phyloP scores from a whole-genome alignment of 2,329 filamentous ascomycete genomes.

The Claviceps africana region DNA sequence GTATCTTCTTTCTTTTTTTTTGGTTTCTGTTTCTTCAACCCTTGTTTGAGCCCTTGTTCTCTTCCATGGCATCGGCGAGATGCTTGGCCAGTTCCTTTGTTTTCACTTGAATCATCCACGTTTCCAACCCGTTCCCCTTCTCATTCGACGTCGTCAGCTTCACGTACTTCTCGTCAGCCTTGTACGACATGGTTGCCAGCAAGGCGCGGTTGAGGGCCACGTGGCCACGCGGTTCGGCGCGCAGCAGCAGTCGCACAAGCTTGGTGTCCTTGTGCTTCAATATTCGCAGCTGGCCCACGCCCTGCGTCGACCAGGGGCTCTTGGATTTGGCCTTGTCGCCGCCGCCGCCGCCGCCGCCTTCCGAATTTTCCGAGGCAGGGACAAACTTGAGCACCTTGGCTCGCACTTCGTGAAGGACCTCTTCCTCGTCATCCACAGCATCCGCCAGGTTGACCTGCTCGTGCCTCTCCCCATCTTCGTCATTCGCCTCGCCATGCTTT shows the following conservation, averaged over 20 bases:
- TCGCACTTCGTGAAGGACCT: constrained; percentile 53
- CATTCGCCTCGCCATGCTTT: constrained; percentile 26
- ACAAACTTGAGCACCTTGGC: constrained; percentile 55
- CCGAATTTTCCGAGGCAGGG: constrained; percentile 28
- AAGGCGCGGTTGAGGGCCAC: constrained; percentile 59
- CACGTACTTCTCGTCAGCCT: constrained; percentile 44
- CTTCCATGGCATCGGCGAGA: constrained; percentile 37
- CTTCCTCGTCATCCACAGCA: constrained; percentile 58
- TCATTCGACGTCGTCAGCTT: constrained; percentile 44
- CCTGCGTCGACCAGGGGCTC: constrained; percentile 53
- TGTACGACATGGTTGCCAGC: constrained; percentile 48
- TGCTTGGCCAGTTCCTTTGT: constrained; percentile 42
- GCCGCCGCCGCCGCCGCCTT: constrained; percentile 15
- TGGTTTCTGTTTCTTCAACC: too few relatives aligned
- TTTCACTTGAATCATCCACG: constrained; percentile 61
- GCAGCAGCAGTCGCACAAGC: constrained; percentile 52
- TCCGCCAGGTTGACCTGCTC: constrained; percentile 58
- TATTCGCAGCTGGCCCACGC: constrained; percentile 57
- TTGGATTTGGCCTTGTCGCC: constrained; percentile 33
- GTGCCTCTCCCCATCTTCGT: constrained; percentile 46
- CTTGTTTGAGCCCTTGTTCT: constrained; percentile 43
- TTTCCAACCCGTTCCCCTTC: constrained; percentile 45
- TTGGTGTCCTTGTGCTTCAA: constrained; percentile 60
- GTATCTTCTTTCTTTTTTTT: too few relatives aligned
- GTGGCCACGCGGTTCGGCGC: constrained; percentile 61